Conservation (phyloP, 139 green algal genomes). For the Spirogloea muscicola region DNA sequence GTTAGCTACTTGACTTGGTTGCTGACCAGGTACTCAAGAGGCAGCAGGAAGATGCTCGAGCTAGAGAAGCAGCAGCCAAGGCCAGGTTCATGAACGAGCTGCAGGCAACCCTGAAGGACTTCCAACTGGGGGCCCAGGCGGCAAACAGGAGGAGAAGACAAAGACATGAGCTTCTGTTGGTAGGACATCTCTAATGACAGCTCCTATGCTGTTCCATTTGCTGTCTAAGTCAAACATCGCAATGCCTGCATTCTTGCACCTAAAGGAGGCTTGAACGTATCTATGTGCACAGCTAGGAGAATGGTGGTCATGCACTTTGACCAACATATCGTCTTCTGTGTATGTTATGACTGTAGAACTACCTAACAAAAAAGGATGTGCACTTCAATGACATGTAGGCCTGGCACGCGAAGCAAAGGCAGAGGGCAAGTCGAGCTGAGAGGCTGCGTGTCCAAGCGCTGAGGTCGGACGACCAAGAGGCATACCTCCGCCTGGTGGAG, state of each 20-base stretch:
- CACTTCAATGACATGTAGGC: no score
- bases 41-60: constrained; percentile 17
- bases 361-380: no score
- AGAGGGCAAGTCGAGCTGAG: constrained; percentile 32
- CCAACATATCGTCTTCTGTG: not conserved
- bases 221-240: not conserved
- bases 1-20: no score
- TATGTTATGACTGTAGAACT: no score
- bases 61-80: constrained; percentile 10
- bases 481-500: constrained; percentile 67
- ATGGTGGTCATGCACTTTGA: no score
- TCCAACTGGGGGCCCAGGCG: not conserved
- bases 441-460: constrained; percentile 57
- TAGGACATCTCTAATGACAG: not conserved
- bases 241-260: not conserved
- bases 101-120: constrained; percentile 6
- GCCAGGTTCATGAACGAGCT: constrained; percentile 43
- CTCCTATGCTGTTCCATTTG: not conserved
- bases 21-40: no score
- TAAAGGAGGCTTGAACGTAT: not conserved
- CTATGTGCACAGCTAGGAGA: no score
- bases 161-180: not conserved
- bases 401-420: constrained; percentile 34
- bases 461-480: constrained; percentile 66
- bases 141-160: constrained; percentile 23